Evolutionary conservation across 2,329 filamentous ascomycete species (phyloP).

Genomic region (Ascochyta fabae): DNA sequence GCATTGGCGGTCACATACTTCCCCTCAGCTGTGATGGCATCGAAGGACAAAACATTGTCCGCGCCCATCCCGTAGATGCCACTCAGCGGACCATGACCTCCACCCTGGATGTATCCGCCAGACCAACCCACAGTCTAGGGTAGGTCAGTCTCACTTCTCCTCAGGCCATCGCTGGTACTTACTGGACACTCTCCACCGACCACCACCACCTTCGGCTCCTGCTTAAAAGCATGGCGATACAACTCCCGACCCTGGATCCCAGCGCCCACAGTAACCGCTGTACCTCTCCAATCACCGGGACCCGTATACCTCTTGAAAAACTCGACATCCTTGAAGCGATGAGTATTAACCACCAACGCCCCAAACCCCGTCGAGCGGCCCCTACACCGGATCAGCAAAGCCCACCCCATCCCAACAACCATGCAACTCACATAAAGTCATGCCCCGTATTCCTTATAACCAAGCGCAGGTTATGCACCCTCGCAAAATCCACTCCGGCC

Average conservation of each 20-base stretch:
- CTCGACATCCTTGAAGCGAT: slow-evolving; percentile 44
- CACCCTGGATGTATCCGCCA: slow-evolving; percentile 48
- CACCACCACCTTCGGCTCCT: slow-evolving; percentile 41
- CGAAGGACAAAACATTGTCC: slow-evolving; percentile 37
- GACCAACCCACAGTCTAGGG: slow-evolving; percentile 47
- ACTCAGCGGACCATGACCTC: slow-evolving; percentile 1
- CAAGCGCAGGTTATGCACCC: slow-evolving; percentile 39
- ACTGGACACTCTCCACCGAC: slow-evolving; percentile 49
- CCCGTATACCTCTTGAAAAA: slow-evolving; percentile 41
- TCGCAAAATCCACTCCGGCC: slow-evolving; percentile 44
- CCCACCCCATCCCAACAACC: too few species aligned
- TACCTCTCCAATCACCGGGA: slow-evolving; percentile 42
- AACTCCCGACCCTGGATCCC: slow-evolving; percentile 45
- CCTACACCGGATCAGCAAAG: slow-evolving; percentile 15
- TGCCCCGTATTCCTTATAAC: slow-evolving; percentile 47
- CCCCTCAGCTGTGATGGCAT: slow-evolving; percentile 50
- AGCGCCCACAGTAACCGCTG: slow-evolving; percentile 41
- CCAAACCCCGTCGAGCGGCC: slow-evolving; percentile 45
- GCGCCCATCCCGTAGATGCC: slow-evolving; percentile 7
- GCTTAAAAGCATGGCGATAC: slow-evolving; percentile 38
- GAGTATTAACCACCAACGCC: slow-evolving; percentile 46
- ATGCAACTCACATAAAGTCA: slow-evolving; percentile 37
- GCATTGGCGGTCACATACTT: slow-evolving; percentile 39
- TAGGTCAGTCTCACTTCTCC: slow-evolving; percentile 5
- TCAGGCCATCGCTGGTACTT: slow-evolving; percentile 1